phyloP scores from a whole-genome alignment of 495 filamentous ascomycete species.

The Xylaria intraflava region DNA sequence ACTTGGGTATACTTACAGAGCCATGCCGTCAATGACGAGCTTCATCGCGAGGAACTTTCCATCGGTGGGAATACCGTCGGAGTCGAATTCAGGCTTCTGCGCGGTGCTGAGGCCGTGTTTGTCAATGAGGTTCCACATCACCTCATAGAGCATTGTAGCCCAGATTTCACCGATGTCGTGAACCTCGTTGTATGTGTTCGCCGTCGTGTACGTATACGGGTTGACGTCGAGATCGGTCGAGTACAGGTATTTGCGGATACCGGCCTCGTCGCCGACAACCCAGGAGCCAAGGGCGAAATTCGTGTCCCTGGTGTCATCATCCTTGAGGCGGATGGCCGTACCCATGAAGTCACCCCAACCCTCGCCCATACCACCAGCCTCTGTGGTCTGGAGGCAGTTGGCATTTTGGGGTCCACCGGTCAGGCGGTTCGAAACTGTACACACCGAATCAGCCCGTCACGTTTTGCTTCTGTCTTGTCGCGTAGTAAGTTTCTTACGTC shows the following conservation, averaged over 20 bases:
- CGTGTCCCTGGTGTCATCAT: constrained; percentile 37
- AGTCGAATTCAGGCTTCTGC: constrained; percentile 35
- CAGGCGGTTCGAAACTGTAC: constrained; percentile 44
- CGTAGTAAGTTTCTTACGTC: constrained; percentile 22
- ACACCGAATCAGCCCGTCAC: neutral
- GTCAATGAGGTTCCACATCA: constrained; percentile 48
- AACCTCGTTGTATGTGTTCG: constrained; percentile 32
- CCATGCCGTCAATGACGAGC: constrained; percentile 47
- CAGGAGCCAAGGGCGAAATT: constrained; percentile 42
- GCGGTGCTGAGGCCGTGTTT: constrained; percentile 42
- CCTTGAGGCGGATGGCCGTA: constrained; percentile 44
- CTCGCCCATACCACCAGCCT: constrained; percentile 48
- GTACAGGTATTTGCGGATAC: constrained; percentile 47
- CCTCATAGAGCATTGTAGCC: constrained; percentile 49
- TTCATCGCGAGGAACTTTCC: constrained; percentile 47
- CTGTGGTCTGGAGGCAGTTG: constrained; percentile 37
- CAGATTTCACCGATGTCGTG: constrained; percentile 46
- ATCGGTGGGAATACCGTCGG: constrained; percentile 41
- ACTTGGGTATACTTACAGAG: constrained; percentile 27
- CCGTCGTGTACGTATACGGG: constrained; percentile 39
- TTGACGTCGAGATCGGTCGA: constrained; percentile 41
- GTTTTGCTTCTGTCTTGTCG: neutral
- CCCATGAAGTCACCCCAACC: constrained; percentile 52
- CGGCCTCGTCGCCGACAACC: constrained; percentile 32
- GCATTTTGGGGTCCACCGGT: constrained; percentile 49